Percentiles rank a stretch among this genome's conserved stretches.
phyloP scores from a whole-genome alignment of 208 protist species.

The Leishmania gerbilli region DNA sequence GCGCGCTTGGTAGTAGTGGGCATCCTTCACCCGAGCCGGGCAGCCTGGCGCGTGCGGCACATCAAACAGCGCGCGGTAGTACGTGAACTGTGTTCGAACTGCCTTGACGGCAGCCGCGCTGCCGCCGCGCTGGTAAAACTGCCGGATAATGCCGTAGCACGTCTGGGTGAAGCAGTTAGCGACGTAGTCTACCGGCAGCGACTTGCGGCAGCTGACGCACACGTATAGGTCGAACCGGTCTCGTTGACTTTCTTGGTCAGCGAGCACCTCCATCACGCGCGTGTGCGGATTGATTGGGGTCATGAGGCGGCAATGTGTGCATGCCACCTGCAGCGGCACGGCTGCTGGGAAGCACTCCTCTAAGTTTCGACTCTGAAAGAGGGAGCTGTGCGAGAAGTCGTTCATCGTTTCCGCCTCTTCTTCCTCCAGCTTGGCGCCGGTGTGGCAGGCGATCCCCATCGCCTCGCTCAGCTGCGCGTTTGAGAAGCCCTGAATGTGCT shows the following conservation, averaged over 20 bases:
- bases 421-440: conserved; percentile 23
- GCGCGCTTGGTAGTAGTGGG: conserved; percentile 60
- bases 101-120: conserved; percentile 54
- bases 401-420: conserved; percentile 40
- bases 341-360: conserved; percentile 81
- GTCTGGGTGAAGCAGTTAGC: conserved; percentile 83
- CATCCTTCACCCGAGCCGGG: conserved; percentile 51
- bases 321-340: conserved; percentile 70
- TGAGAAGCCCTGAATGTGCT: conserved; percentile 92
- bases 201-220: conserved; percentile 62
- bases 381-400: conserved; percentile 72
- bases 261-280: conserved; percentile 65
- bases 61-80: conserved; percentile 89
- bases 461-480: conserved; percentile 82
- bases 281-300: conserved; percentile 82
- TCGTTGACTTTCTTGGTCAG: conserved; percentile 20
- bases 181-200: conserved; percentile 67
- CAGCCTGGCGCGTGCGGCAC: conserved; percentile 83
- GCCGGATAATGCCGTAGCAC: conserved; percentile 66
- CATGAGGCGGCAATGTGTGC: conserved; percentile 65
- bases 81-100: conserved; percentile 83
- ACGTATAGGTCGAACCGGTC: conserved; percentile 74
- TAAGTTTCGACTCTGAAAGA: conserved; percentile 73
- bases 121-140: conserved; percentile 86
- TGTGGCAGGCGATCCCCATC: conserved; percentile 74